These are phyloP conservation scores for Candida sonorensis DNA, from an alignment of 805 yeast species.

Conservation along the genomic window DNA sequence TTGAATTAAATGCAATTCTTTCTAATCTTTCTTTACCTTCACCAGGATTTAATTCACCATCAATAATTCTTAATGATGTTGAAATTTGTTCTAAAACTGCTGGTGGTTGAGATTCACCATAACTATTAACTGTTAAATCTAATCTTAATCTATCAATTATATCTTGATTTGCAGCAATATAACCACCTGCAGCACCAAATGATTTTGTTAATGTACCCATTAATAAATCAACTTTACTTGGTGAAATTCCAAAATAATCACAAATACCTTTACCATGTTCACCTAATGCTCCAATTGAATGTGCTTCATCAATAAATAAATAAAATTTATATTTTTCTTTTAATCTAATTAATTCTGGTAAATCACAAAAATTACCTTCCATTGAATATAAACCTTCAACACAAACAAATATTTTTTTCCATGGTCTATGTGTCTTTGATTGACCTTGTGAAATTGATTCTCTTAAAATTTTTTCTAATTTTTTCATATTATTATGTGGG, in stretches of 20 bases:
- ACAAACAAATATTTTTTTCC: conserved; percentile 80
- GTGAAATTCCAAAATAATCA: conserved; percentile 80
- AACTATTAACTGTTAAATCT: conserved; percentile 62
- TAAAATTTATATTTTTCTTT: conserved; percentile 83
- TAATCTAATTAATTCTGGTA: conserved; percentile 67
- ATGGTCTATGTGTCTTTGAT: conserved; percentile 92
- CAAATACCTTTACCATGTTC: conserved; percentile 91
- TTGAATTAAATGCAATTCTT: conserved; percentile 91
- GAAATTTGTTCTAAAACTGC: conserved; percentile 86
- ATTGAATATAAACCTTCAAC: conserved; percentile 90
- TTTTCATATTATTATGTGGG: conserved; percentile 85
- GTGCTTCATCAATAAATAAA: conserved; percentile 94
- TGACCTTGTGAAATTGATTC: conserved; percentile 91
- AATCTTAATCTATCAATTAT: conserved; percentile 71
- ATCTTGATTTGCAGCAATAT: conserved; percentile 68
- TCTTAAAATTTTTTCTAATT: conserved; percentile 67
- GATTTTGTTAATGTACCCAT: conserved; percentile 99
- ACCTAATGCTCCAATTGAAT: conserved; percentile 98
- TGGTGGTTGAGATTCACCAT: conserved; percentile 86
- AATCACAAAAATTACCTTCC: conserved; percentile 87
- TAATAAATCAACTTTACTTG: conserved; percentile 70
- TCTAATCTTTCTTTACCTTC: conserved; percentile 89
- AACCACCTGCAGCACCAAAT: conserved; percentile 99
- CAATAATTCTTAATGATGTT: conserved; percentile 69
- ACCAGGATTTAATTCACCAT: conserved; percentile 81